These are phyloP conservation scores for Trametopsis cervina DNA, from an alignment of 768 basidiomycete genomes.

Conservation along the genomic window DNA sequence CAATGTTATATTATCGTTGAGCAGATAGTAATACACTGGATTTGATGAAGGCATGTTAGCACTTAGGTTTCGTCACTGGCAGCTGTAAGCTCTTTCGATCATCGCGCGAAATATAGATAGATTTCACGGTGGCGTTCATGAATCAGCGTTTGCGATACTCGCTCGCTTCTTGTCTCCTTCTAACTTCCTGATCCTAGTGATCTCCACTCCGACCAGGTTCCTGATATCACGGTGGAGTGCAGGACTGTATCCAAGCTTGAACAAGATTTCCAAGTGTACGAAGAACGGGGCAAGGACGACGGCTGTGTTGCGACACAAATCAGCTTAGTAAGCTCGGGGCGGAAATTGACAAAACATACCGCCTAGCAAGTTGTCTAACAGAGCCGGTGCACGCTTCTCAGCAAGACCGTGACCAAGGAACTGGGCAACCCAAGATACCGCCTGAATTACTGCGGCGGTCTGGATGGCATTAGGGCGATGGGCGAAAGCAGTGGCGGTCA, in stretches of 20 bases:
- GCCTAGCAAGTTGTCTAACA: constrained; percentile 83
- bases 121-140: too few relatives aligned
- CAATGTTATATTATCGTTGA: too few relatives aligned
- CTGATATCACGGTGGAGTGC: constrained; percentile 67
- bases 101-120: too few relatives aligned
- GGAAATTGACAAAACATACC: too few relatives aligned
- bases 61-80: neutral
- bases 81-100: too few relatives aligned
- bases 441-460: constrained; percentile 52
- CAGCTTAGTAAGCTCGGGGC: too few relatives aligned
- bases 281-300: constrained; percentile 94
- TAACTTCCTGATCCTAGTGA: constrained; percentile 60
- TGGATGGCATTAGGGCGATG: constrained; percentile 45
- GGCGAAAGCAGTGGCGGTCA: constrained; percentile 66
- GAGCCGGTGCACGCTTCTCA: constrained; percentile 83
- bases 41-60: neutral
- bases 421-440: constrained; percentile 81
- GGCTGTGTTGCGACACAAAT: too few relatives aligned
- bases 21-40: neutral
- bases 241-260: constrained; percentile 73
- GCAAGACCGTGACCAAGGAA: constrained; percentile 85
- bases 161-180: constrained; percentile 53
- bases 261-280: constrained; percentile 87
- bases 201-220: constrained; percentile 70
- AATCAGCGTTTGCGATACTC: too few relatives aligned